Evolutionary conservation across 345 rosid genomes (phyloP), one percentile per base, ranked within the genome.

Genomic region (Eucalyptus cloeziana): DNA sequence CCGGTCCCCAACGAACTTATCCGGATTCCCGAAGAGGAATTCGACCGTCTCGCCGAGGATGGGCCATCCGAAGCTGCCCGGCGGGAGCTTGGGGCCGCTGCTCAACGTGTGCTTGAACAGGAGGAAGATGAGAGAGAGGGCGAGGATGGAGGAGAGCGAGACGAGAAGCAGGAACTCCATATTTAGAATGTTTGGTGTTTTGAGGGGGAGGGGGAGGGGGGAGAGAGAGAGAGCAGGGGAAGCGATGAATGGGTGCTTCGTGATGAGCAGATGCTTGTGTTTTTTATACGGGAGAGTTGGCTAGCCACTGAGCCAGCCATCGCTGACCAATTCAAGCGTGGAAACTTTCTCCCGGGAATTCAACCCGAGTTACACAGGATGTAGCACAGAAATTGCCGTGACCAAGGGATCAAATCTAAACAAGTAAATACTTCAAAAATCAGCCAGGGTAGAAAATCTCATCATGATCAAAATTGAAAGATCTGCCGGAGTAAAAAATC

Each of bases 31-130:
- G 89, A 37, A 90, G 33, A 90, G 89, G 56, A 90, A 90, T 67
- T 90, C 89, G 37, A 87, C 5, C 17, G 91, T 90, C 64, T 90
- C 91, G 25, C 91, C 91, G 40, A 90, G 49, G 45, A 90, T n/a
- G 81, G 91, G 91, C 91, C 91, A 87, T 25, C 91, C 91, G 54
- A 87, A 87, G 87, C 90, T 49, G 58, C 90, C 90, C n/a, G 90
- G 90, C 5, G 90, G 90, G 33, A 89, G 87, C 37, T 60, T 87
- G 58, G 69, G 64, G 22, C 50, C 76, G 37, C 52, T 31, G n/a
- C 87, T 56, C 47, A 37, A 31, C 56, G 16, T 87, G 86, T 24
- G 81, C 31, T 47, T 67, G 43, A 62, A 50, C 13, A 89, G 52
- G 80, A 89, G n/a, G 37, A 88, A n/a, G 69, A 86, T 58, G 24